Percentiles rank a stretch among this genome's conserved stretches.
These are phyloP conservation scores for Colletotrichum nymphaeae DNA, from an alignment of 2,329 filamentous ascomycete genomes.

Conservation along the genomic window DNA sequence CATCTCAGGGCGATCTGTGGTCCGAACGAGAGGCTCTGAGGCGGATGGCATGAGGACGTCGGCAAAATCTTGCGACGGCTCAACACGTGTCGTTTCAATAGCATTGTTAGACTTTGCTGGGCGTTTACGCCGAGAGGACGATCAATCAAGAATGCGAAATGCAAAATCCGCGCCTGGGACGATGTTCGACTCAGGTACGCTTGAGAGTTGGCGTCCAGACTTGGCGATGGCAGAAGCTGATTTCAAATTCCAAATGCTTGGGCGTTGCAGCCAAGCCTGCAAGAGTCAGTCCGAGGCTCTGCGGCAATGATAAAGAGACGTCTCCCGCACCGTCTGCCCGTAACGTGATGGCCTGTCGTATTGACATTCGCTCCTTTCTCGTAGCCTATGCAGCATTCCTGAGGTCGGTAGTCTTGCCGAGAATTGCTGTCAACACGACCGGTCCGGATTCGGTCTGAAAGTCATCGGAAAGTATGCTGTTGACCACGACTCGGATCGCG, in stretches of 20 bases:
- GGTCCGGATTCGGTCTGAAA: background rate
- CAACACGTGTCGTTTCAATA: background rate
- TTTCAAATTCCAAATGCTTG: background rate
- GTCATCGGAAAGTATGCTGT: background rate
- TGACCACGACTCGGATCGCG: constrained; percentile 4
- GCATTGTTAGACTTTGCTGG: background rate
- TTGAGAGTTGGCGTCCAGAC: background rate
- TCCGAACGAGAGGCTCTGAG: background rate
- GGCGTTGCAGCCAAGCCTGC: background rate
- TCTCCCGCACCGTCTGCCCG: background rate
- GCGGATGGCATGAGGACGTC: background rate
- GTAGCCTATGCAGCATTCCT: constrained; percentile 2
- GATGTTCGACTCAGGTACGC: background rate
- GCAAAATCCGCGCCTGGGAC: too few species aligned
- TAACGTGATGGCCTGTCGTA: background rate
- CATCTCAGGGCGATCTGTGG: background rate
- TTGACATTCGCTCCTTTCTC: background rate
- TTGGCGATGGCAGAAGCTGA: background rate
- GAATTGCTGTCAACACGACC: background rate
- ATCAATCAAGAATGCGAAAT: constrained; percentile 10
- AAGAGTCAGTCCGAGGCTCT: background rate
- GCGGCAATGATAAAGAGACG: constrained; percentile 3
- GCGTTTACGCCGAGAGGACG: background rate
- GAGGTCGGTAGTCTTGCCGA: background rate
- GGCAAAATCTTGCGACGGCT: background rate